Base-by-base conservation (phyloP, 352 stramenopile species). In the Phytophthora pisi region DNA sequence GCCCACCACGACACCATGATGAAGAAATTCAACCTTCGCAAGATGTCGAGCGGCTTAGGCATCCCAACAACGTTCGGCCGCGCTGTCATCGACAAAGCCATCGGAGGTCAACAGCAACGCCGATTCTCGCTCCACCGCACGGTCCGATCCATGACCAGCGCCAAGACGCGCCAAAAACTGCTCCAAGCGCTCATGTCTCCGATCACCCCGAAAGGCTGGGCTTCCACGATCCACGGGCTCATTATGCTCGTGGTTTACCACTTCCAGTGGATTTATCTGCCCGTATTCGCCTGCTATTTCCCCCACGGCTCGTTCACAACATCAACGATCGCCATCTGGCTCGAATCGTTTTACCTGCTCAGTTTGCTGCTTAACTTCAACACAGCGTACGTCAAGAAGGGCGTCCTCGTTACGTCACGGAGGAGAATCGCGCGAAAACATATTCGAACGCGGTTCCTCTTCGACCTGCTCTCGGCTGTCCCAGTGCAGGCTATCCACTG, bases 341-440 rank as follows among this genome's bases (percentile, higher is more conserved):
- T 76, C 3, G 57, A 72, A n/a, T 15, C 30, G 1, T n/a, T 65
- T 0, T 56, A 28, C 3, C 10, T 72, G 6, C 8, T 65, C 2
- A 20, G 67, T 16, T 34, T 62, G 8, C 45, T 71, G 11, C 51
- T 74, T 5, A 68, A 74, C 28, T 57, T 79, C 23, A 64, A 80
- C 49, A 59, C 50, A 0, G 53, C 61, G 2, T 58, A 57, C 38
- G 3, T 57, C 10, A 31, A 78, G 5, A 23, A 64, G 51, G 47
- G 38, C 15, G 18, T 24, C 1, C 23, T 69, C 15, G 51, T 80
- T 23, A 63, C 63, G 7, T 60, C 72, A 10, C 24, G 68, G 7
- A 20, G n/a, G 1, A 23, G 45, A 26, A 62, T 80, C 2, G 47
- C 75, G 2, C 24, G 34, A 1, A 56, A 66, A 8, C 62, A 66